Base-by-base conservation (phyloP, 192 early-diverging fungal genomes). In the Backusella sp. region DNA sequence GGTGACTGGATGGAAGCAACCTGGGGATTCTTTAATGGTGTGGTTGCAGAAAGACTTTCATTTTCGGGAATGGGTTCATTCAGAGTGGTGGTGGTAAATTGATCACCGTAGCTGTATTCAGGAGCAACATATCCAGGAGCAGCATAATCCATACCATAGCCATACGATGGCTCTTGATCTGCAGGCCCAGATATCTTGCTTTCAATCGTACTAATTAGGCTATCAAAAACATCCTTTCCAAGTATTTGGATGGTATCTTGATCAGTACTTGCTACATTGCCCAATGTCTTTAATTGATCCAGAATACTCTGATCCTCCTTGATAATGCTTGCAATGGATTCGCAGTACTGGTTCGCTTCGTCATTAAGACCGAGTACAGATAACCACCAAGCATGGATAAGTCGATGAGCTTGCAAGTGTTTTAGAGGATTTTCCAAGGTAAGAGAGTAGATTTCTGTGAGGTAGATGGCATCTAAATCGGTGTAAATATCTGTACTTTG, bases 361-460 rank as follows among this genome's bases (percentile, higher is more conserved):
- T 89, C 88, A 4, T 88, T 77, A 75, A 90, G 87, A 5, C 98
- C 96, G 66, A 89, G 84, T 66, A 98, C 97, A 9, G 89, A 87
- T 8, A 99, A 86, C 80, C 91, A 90, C 88, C 90, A 92, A 17
- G 94, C 94, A 76, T 94, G 88, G 34, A 83, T 72, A 6, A 99
- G 84, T 77, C 98, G 98, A 89, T 96, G 96, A 0, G 90, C 89
- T 76, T 98, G 96, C 59, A 99, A 80, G 75, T 94, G 46, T 19
- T 49, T 49, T 6, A 49, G 93, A n/a, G 95, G 94, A n/a, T 90
- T 79, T 14, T 90, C 90, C 44, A 88, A 84, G 12, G 90, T 87
- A 80, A 92, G 91, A 77, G 97, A 96, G 76, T 91, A 95, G 11
- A 97, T 81, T 83, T 99, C 97, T 0, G 93, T 96, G 66, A 91